phyloP scores from a whole-genome alignment of 164 flowering plant species.

The Malania oleifera region DNA sequence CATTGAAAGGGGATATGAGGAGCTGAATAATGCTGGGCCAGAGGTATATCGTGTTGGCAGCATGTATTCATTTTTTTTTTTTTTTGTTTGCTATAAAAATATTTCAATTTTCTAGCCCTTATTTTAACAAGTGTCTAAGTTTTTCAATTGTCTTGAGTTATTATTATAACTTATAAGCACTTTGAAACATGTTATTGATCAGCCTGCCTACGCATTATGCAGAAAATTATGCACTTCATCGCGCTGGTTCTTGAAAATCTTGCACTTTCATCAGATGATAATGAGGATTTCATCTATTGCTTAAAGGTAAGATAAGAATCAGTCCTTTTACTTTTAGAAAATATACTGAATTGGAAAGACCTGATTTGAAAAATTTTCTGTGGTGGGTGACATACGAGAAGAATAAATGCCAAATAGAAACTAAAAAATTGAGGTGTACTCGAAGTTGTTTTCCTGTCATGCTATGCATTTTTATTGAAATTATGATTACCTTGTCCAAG shows the following conservation, averaged over 20 bases:
- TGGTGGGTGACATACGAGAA: no score
- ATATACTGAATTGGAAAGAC: no score
- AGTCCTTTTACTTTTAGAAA: background rate
- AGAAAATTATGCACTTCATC: constrained; percentile 91
- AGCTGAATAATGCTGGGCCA: constrained; percentile 70
- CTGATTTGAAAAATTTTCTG: no score
- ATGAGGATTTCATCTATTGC: constrained; percentile 94
- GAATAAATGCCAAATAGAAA: no score
- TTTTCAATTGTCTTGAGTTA: background rate
- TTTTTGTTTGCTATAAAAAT: background rate
- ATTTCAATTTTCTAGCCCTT: background rate
- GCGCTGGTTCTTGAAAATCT: constrained; percentile 82
- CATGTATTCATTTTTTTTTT: background rate
- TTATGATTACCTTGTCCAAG: background rate
- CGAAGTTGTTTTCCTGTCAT: no score
- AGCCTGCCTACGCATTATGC: constrained; percentile 25
- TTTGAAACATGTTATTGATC: constrained; percentile 8
- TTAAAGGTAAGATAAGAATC: constrained; percentile 55
- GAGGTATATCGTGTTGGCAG: constrained; percentile 45
- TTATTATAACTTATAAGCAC: background rate
- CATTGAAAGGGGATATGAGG: constrained; percentile 90
- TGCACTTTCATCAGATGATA: constrained; percentile 75
- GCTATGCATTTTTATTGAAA: background rate
- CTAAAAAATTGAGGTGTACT: no score
- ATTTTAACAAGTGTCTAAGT: background rate